Conservation (phyloP, 768 basidiomycete species). For the Hericium erinaceus region DNA sequence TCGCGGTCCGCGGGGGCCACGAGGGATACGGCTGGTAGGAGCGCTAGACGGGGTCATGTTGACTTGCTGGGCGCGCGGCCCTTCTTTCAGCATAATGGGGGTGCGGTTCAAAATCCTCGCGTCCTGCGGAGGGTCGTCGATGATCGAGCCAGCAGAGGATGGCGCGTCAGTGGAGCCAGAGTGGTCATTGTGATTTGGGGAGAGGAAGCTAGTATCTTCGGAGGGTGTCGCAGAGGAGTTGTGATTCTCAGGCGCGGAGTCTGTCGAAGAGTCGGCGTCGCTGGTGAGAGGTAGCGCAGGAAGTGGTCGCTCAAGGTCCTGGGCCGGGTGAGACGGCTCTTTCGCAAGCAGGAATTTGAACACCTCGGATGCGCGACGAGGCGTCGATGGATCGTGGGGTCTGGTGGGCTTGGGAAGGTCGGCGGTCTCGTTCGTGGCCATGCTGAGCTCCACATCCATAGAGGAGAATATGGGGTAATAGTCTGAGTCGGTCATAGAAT, state of each 20-base stretch:
- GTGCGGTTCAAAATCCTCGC: slow-evolving; percentile 12
- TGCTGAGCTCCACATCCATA: slow-evolving; percentile 66
- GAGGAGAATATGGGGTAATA: slow-evolving; percentile 53
- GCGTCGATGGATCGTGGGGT: slow-evolving; percentile 33
- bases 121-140: slow-evolving; percentile 9
- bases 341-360: slow-evolving; percentile 60
- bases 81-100: slow-evolving; percentile 1
- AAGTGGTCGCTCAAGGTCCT: slow-evolving; percentile 26
- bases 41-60: neutral
- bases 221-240: slow-evolving; percentile 7
- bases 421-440: slow-evolving; percentile 28
- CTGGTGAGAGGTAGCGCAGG: slow-evolving; percentile 25
- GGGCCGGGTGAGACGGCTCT: slow-evolving; percentile 17
- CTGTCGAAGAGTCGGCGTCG: slow-evolving; percentile 16
- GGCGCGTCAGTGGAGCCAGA: slow-evolving; percentile 1
- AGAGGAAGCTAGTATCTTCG: neutral
- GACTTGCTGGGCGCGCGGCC: neutral
- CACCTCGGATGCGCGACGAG: slow-evolving; percentile 59
- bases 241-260: neutral
- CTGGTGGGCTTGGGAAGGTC: slow-evolving; percentile 4
- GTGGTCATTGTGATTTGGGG: neutral
- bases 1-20: slow-evolving; percentile 9
- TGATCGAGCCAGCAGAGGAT: slow-evolving; percentile 9
- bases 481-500: slow-evolving; percentile 24
- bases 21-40: slow-evolving; percentile 8